Evolutionary conservation across 225 moss, liverwort and hornwort species (phyloP), one percentile per base, ranked within the genome.

Genomic region (Anthoceros angustus): DNA sequence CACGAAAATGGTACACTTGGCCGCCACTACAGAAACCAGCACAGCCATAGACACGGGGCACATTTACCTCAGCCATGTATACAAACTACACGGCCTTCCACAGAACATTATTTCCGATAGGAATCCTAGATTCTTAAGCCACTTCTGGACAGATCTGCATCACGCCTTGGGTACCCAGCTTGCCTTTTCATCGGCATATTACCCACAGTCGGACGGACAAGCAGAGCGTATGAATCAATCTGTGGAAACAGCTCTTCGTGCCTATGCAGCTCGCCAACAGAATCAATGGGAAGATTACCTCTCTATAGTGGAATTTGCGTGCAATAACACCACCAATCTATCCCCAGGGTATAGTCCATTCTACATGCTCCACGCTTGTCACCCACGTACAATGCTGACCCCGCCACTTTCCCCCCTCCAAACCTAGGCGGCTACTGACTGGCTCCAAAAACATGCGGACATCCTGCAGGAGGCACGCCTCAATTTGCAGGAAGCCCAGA

Each of bases 191-290:
- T 43, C 40, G 4, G 65, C n/a, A 15, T 63, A 63, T 20, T 64
- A 71, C 65, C 71, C 71, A 10, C 3, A 46, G 20, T 64, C 32
- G n/a, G 32, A 65, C 49, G 49, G 64, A 16, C 49, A 71, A 64
- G 65, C 26, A 9, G 64, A 71, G 40, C 65, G 65, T 10, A 40
- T 65, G 0, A 64, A 70, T 63, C 70, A 70, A 62, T 42, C 63
- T 12, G 25, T 63, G 61, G 71, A 71, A 46, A 23, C 64, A 2
- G 32, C 32, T 48, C 50, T 71, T 32, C 5, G 70, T 9, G 64
- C 46, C 16, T 42, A 12, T 15, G 65, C 49, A 49, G 65, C 55
- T 25, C 41, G 50, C 50, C 39, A 49, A 7, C 69, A 74, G 45
- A 49, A 69, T 25, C 20, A 74, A 25, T 74, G 55, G 69, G 46